These are phyloP conservation scores for Calonectria hongkongensis DNA, from an alignment of 2,329 filamentous ascomycete species.

Conservation along the genomic window DNA sequence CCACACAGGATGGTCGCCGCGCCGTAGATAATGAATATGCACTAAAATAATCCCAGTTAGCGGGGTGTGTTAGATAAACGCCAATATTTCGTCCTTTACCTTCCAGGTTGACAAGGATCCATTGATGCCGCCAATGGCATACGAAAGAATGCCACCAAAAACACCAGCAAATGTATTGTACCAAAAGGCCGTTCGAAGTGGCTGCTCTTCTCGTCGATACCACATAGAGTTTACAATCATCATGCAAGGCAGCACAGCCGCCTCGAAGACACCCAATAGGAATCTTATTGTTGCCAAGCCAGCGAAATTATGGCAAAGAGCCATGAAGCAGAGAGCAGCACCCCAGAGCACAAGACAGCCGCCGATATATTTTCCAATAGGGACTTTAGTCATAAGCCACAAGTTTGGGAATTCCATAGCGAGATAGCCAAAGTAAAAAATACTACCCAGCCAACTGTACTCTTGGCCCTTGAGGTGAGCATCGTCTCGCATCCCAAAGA, in stretches of 20 bases:
- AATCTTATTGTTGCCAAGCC: conserved; percentile 65
- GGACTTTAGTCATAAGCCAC: conserved; percentile 57
- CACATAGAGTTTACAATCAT: conserved; percentile 67
- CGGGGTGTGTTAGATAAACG: accelerated
- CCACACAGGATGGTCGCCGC: conserved; percentile 43
- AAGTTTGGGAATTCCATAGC: conserved; percentile 62
- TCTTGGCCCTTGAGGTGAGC: conserved; percentile 62
- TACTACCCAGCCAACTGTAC: conserved; percentile 78
- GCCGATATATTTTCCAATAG: conserved; percentile 57
- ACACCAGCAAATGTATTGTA: conserved; percentile 57
- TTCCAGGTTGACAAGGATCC: conserved; percentile 50
- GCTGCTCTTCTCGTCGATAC: conserved; percentile 58
- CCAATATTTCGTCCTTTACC: neutral
- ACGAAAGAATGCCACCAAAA: conserved; percentile 57
- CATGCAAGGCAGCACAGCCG: conserved; percentile 67
- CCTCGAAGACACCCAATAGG: conserved; percentile 67
- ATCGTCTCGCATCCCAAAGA: conserved; percentile 50
- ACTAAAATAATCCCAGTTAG: neutral
- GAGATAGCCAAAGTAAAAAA: conserved; percentile 70
- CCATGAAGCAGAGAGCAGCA: conserved; percentile 63
- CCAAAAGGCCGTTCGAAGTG: conserved; percentile 58
- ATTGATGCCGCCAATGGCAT: conserved; percentile 56
- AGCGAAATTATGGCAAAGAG: conserved; percentile 62
- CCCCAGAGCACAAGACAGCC: conserved; percentile 58
- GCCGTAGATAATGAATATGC: conserved; percentile 51